phyloP scores from a whole-genome alignment of 305 asterid species.

The Caryopteris hybrid region DNA sequence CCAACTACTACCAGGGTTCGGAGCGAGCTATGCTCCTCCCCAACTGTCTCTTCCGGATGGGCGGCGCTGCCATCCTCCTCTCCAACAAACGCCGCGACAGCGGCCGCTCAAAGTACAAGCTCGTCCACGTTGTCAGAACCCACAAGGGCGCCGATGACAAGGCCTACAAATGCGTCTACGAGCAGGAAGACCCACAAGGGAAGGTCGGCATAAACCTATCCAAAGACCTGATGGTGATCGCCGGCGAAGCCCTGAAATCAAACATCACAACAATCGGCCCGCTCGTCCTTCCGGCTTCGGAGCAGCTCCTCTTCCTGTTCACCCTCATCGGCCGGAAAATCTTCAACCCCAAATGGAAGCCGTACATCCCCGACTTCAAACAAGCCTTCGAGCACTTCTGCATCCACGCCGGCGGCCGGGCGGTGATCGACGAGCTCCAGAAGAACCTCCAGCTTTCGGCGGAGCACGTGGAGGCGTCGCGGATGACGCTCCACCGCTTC shows the following conservation, averaged over 20 bases:
- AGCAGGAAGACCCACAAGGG: constrained; percentile 71
- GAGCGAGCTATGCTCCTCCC: constrained; percentile 84
- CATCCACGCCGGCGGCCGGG: constrained; percentile 84
- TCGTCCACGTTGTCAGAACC: constrained; percentile 68
- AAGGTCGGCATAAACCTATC: constrained; percentile 76
- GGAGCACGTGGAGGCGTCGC: constrained; percentile 81
- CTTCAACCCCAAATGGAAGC: constrained; percentile 67
- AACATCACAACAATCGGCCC: constrained; percentile 83
- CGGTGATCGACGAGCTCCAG: constrained; percentile 84
- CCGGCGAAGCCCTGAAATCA: constrained; percentile 70
- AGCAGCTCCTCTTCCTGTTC: constrained; percentile 66
- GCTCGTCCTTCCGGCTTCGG: constrained; percentile 69
- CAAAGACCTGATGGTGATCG: constrained; percentile 69
- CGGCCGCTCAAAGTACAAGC: constrained; percentile 50
- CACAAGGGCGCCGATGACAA: constrained; percentile 78
- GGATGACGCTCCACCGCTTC: constrained; percentile 76
- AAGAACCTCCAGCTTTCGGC: constrained; percentile 63
- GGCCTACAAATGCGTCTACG: constrained; percentile 61
- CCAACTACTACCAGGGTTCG: constrained; percentile 63
- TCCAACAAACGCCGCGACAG: constrained; percentile 58
- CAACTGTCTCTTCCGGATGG: constrained; percentile 75
- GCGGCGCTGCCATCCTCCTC: constrained; percentile 56
- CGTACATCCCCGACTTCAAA: constrained; percentile 80
- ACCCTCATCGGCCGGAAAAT: constrained; percentile 72
- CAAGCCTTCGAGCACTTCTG: constrained; percentile 83